Evolutionary conservation across 106 monocot genomes (phyloP).

Genomic region (Allium fistulosum): DNA sequence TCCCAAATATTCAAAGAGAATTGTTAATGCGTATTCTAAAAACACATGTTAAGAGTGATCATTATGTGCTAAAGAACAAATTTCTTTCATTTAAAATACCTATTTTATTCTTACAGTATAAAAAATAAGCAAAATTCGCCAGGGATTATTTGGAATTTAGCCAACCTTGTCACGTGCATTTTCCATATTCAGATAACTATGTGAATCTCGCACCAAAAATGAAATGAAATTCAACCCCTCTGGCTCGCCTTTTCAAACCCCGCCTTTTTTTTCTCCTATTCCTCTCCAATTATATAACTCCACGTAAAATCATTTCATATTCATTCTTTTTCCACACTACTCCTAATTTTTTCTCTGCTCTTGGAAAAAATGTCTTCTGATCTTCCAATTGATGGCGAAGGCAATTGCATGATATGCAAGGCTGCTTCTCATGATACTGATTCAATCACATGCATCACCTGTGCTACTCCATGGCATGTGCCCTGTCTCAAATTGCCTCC

Average conservation of each 20-base stretch:
- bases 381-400: constrained; percentile 91
- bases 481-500: constrained; percentile 58
- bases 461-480: constrained; percentile 87
- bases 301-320: background rate
- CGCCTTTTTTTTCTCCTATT: constrained; percentile 1
- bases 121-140: too few species aligned
- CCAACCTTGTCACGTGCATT: too few species aligned
- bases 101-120: too few species aligned
- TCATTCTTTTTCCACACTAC: background rate
- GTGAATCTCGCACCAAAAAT: too few species aligned
- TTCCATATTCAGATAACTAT: too few species aligned
- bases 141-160: too few species aligned
- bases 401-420: constrained; percentile 90
- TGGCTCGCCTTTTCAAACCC: background rate
- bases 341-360: background rate
- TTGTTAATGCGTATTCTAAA: too few species aligned
- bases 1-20: too few species aligned
- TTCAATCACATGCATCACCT: constrained; percentile 46
- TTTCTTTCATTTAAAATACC: too few species aligned
- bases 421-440: constrained; percentile 41
- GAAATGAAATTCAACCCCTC: background rate
- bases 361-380: constrained; percentile 33
- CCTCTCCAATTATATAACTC: background rate
- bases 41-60: too few species aligned
- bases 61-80: too few species aligned